phyloP scores from a whole-genome alignment of 2,329 filamentous ascomycete genomes.

The Aspergillus ibericus region DNA sequence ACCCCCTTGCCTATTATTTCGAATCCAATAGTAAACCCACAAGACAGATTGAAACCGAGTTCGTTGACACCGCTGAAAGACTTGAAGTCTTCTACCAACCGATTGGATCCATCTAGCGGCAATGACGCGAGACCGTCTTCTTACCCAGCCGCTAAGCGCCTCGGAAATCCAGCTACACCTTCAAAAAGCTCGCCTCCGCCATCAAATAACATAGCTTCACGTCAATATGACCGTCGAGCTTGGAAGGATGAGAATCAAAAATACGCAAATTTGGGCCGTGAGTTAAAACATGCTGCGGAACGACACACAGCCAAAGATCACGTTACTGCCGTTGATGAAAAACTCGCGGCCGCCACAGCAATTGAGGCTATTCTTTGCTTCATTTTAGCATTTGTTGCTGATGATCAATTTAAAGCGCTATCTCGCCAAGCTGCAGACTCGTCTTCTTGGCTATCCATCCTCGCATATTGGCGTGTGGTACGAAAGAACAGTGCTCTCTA shows the following conservation, averaged over 20 bases:
- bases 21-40: conserved; percentile 33
- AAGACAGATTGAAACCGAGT: conserved; percentile 26
- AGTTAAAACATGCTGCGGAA: conserved; percentile 48
- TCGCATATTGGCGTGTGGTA: conserved; percentile 50
- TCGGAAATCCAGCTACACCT: conserved; percentile 25
- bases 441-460: conserved; percentile 48
- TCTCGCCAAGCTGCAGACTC: conserved; percentile 41
- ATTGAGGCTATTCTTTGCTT: conserved; percentile 51
- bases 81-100: conserved; percentile 37
- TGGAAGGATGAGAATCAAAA: conserved; percentile 47
- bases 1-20: conserved; percentile 35
- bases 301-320: conserved; percentile 34
- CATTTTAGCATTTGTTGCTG: conserved; percentile 48
- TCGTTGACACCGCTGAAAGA: conserved; percentile 48
- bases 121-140: conserved; percentile 43
- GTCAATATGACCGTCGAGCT: conserved; percentile 39
- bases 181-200: conserved; percentile 32
- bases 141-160: conserved; percentile 30
- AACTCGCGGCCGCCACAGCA: conserved; percentile 40
- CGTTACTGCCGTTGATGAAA: conserved; percentile 33
- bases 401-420: conserved; percentile 41
- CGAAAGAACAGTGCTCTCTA: conserved; percentile 39
- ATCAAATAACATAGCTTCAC: conserved; percentile 24
- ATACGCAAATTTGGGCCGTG: conserved; percentile 44
- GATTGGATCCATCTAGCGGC: conserved; percentile 39